These are phyloP conservation scores for Craterostigma plantagineum DNA, from an alignment of 257 asterid genomes.

Conservation along the genomic window DNA sequence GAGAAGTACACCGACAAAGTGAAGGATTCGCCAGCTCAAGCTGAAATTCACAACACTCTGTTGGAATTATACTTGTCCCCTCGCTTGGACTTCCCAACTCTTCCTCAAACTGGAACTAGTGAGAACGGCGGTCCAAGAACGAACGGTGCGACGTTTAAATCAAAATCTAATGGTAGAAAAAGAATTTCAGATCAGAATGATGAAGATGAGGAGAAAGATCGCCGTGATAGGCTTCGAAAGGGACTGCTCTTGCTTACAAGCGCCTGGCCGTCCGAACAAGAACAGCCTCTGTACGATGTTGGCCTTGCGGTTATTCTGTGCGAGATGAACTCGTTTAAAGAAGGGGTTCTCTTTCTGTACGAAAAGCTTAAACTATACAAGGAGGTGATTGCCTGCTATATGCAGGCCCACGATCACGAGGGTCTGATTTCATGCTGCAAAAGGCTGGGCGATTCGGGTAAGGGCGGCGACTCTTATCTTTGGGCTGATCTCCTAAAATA, in stretches of 20 bases:
- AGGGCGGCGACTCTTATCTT: constrained; percentile 81
- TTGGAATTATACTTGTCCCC: constrained; percentile 71
- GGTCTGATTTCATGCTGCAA: constrained; percentile 96
- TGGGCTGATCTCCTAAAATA: constrained; percentile 90
- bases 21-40: constrained; percentile 95
- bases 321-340: constrained; percentile 66
- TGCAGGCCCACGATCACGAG: constrained; percentile 87
- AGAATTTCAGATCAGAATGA: constrained; percentile 8
- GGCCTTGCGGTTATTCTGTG: constrained; percentile 84
- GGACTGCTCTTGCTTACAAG: constrained; percentile 60
- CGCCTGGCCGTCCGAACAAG: constrained; percentile 89
- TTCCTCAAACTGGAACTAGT: constrained; percentile 29
- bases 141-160: constrained; percentile 16
- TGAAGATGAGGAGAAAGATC: constrained; percentile 32
- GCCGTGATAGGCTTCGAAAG: constrained; percentile 48
- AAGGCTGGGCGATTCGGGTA: constrained; percentile 78
- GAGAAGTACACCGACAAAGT: constrained; percentile 63
- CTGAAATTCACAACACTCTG: constrained; percentile 80
- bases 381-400: constrained; percentile 90
- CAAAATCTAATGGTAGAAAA: constrained; percentile 27
- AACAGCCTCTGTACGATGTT: constrained; percentile 79
- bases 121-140: constrained; percentile 22
- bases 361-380: constrained; percentile 91
- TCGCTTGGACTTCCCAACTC: constrained; percentile 66
- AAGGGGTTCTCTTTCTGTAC: constrained; percentile 66